Evolutionary conservation across 2,329 filamentous ascomycete genomes (phyloP).

Genomic region (Epichloe sp.): DNA sequence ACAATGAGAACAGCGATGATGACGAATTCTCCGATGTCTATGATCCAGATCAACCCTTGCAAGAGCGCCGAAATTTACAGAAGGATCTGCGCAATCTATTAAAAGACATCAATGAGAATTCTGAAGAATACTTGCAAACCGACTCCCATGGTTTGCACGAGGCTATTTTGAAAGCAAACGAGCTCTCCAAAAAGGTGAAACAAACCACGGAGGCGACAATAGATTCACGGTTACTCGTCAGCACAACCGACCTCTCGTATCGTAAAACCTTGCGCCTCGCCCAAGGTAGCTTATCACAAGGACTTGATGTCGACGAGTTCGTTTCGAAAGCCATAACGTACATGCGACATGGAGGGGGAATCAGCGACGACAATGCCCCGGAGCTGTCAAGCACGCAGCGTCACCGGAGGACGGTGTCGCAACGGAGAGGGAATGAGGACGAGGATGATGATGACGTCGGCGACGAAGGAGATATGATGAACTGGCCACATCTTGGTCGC

Average conservation of each 20-base stretch:
- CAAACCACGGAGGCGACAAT: slow-evolving; percentile 86
- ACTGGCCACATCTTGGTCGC: slow-evolving; percentile 76
- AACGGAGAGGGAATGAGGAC: slow-evolving; percentile 28
- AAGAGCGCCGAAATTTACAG: slow-evolving; percentile 59
- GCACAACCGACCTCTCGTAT: slow-evolving; percentile 65
- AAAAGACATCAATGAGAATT: slow-evolving; percentile 48
- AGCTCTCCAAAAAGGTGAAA: slow-evolving; percentile 55
- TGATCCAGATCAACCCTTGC: slow-evolving; percentile 70
- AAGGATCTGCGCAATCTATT: slow-evolving; percentile 55
- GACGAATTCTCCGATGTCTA: slow-evolving; percentile 37
- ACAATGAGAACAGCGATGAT: slow-evolving; percentile 7
- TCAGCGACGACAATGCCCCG: slow-evolving; percentile 35
- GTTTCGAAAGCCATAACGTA: slow-evolving; percentile 80
- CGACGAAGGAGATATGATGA: slow-evolving; percentile 63
- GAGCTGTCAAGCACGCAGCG: slow-evolving; percentile 38
- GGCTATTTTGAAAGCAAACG: slow-evolving; percentile 53
- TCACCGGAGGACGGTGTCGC: slow-evolving; percentile 23
- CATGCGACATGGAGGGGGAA: slow-evolving; percentile 58
- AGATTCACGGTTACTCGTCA: slow-evolving; percentile 76
- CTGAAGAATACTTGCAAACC: slow-evolving; percentile 57
- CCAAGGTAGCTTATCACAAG: slow-evolving; percentile 57
- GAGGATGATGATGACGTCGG: slow-evolving; percentile 46
- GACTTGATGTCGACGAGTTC: slow-evolving; percentile 83
- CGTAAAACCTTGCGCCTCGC: slow-evolving; percentile 65
- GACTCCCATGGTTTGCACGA: slow-evolving; percentile 52